Evolutionary conservation across 768 basidiomycete species (phyloP), one percentile per base, ranked within the genome.

Genomic region (Leucogyrophana mollusca): DNA sequence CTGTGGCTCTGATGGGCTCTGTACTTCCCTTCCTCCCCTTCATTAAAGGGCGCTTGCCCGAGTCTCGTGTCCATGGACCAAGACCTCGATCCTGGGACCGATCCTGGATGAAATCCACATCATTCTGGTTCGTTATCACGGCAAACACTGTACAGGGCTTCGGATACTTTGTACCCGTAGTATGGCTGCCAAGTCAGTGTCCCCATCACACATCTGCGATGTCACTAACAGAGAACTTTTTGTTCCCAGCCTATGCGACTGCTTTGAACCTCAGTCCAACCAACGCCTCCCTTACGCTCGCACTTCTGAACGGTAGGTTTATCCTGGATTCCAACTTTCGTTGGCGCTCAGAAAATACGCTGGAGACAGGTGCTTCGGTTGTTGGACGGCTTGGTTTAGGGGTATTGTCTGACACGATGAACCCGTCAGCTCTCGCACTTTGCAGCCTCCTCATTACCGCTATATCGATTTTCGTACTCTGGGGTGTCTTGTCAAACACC

Each of bases 381-480:
- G 25, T 64, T 9, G 52, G 60, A 16, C 53, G 62, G 9, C 23
- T 66, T 9, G 47, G 38, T 7, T 51, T 62, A 41, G 66, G 65
- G 17, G 54, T 52, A 20, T 47, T 68, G 1, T 56, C 62, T 7
- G 66, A 68, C 47, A 56, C 44, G 18, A 13, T 61, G 32, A 53
- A 64, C 34, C 56, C 60, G 4, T 64, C 59, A 59, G 13, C 51
- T 6, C 38, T 55, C 42, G 55, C 59, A 35, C 17, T 59, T 50
- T 41, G 22, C 10, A 58, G 55, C 9, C 50, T 60, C 4, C 14
- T 50, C 11, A 36, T 44, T 9, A 55, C 57, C 4, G 64, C 59
- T 23, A 32, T 64, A 14, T 49, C 51, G 25, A 61, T 63, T 0
- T 66, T 67, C 52, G 49, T 66, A 13, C 43, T 67, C 11, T 68